Conservation (phyloP, 2,329 filamentous ascomycete genomes). For the Aspergillus tamarii region DNA sequence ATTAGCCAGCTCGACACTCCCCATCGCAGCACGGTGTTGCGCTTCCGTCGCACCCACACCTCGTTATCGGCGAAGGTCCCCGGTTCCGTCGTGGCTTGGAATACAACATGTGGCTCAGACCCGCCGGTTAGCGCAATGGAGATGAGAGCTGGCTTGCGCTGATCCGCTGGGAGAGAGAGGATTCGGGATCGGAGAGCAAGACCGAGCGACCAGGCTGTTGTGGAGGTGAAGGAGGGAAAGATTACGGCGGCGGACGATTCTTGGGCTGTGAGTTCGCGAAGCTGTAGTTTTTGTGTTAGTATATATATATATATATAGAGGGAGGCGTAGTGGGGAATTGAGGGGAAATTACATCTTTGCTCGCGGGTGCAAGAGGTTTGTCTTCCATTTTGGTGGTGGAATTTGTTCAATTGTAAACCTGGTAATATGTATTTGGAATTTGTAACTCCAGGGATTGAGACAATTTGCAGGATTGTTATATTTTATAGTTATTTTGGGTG, state of each 20-base stretch:
- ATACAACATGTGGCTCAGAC: conserved; percentile 60
- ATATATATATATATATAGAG: background rate
- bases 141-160: conserved; percentile 45
- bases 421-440: background rate
- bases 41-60: conserved; percentile 70
- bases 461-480: background rate
- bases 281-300: conserved; percentile 21
- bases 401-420: background rate
- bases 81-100: conserved; percentile 68
- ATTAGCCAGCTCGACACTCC: conserved; percentile 72
- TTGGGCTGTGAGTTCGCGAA: conserved; percentile 30
- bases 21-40: conserved; percentile 71
- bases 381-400: conserved; percentile 29
- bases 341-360: conserved; percentile 31
- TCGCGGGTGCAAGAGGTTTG: conserved; percentile 29
- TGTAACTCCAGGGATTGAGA: background rate
- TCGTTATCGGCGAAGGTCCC: conserved; percentile 74
- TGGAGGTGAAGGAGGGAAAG: conserved; percentile 44
- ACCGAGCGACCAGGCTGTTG: conserved; percentile 44
- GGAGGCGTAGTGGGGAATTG: background rate
- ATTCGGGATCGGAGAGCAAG: conserved; percentile 42
- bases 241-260: conserved; percentile 33
- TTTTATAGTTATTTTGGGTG: background rate
- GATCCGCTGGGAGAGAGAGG: conserved; percentile 33
- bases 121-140: conserved; percentile 41